phyloP scores from a whole-genome alignment of 768 basidiomycete genomes.

The Favolaschia claudopus region DNA sequence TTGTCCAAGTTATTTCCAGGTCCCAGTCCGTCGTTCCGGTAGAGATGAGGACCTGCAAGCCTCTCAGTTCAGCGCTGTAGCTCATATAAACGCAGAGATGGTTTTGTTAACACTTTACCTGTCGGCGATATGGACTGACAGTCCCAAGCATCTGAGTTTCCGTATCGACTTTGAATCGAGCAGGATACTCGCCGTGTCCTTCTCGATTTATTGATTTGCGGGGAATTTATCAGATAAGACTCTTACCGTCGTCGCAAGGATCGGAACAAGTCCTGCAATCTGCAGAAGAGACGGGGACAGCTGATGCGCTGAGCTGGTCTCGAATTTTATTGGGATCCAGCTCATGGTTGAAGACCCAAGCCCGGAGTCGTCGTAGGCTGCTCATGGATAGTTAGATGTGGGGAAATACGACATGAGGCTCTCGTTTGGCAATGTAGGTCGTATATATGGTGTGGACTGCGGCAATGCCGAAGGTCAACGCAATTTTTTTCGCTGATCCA shows the following conservation, averaged over 20 bases:
- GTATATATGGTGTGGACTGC: too few relatives aligned
- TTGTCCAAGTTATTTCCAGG: slow-evolving; percentile 75
- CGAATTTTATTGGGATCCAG: slow-evolving; percentile 50
- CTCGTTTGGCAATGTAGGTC: too few relatives aligned
- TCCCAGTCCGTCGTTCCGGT: slow-evolving; percentile 93
- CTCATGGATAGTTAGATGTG: too few relatives aligned
- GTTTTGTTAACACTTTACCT: slow-evolving; percentile 56
- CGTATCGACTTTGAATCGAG: slow-evolving; percentile 79
- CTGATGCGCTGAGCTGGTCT: slow-evolving; percentile 58
- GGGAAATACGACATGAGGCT: too few relatives aligned
- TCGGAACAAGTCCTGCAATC: slow-evolving; percentile 79
- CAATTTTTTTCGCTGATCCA: too few relatives aligned
- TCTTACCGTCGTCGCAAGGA: slow-evolving; percentile 75
- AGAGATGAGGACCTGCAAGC: slow-evolving; percentile 78
- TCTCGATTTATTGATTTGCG: slow-evolving; percentile 21
- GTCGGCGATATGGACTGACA: slow-evolving; percentile 82
- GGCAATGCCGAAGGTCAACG: too few relatives aligned
- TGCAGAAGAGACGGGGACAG: slow-evolving; percentile 70
- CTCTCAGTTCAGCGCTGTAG: too few relatives aligned
- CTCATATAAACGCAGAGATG: too few relatives aligned
- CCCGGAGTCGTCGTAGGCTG: slow-evolving; percentile 47
- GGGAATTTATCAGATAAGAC: slow-evolving; percentile 39
- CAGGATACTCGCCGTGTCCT: slow-evolving; percentile 81
- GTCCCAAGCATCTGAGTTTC: slow-evolving; percentile 84
- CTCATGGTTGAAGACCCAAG: slow-evolving; percentile 48